Base-by-base conservation (phyloP, 202 grass and related monocot species). In the Setaria viridis region DNA sequence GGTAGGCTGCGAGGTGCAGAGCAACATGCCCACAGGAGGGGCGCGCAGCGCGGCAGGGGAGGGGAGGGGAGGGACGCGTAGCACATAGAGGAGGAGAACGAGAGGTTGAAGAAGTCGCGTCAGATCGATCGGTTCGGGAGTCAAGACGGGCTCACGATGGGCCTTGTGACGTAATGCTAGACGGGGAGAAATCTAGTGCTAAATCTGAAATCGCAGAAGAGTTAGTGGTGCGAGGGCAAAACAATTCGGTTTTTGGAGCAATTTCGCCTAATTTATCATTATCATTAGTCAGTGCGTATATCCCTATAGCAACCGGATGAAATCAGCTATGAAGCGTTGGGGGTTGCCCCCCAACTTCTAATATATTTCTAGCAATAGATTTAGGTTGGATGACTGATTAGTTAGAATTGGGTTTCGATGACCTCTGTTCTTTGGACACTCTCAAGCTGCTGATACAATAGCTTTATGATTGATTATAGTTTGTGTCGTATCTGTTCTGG, bases 341-440 rank as follows among this genome's bases (percentile, higher is more conserved):
- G 37, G 15, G 37, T 9, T 43, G 12, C 17, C 30, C 20, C 8
- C 11, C 13, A 41, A 41, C 7, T 20, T 2, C 20, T 35, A 8
- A 35, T 47, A 29, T 37, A 49, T 45, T 16, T 60, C 14, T 21
- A 3, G 7, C 16, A 10, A 39, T 80, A 32, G 75, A 84, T 80
- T 84, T 62, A 15, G 54, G 80, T 77, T 76, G 55, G 45, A 41
- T 34, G 6, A 11, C 13, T 67, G 78, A 89, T 81, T 81, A 15
- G 19, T 19, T 77, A 8, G 79, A 82, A 78, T 90, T 64, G 6
- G 19, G 30, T 62, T 20, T 30, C 12, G 13, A 2, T 33, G 13
- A 9, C 35, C 41, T n/a, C 9, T 69, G 11, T 64, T 25, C 80
- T 70, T 70, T 42, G 67, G 74, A 83, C 16, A 16, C 51, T 87